A percentile compares a stretch with the other conserved stretches of the same genome.
Conservation (phyloP, 164 flowering plant genomes). For the Sedum album region DNA sequence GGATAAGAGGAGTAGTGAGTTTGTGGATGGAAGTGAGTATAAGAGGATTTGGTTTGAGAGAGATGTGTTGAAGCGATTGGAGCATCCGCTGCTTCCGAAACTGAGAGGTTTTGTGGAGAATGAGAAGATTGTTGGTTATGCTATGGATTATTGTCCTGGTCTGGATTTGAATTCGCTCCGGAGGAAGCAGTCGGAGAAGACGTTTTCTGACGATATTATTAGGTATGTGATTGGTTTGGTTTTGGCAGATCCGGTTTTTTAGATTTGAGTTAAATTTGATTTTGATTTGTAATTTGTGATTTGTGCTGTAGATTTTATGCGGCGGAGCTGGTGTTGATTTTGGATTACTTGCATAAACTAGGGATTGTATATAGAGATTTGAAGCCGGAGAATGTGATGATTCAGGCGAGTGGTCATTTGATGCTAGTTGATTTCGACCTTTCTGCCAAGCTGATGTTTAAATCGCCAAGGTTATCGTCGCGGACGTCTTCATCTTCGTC, state of each 20-base stretch:
- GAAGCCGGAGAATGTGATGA: constrained; percentile 82
- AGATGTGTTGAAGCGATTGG: constrained; percentile 35
- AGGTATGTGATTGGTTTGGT: constrained; percentile 26
- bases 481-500: not conserved
- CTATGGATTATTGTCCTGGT: constrained; percentile 75
- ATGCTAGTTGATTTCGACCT: constrained; percentile 94
- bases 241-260: not conserved
- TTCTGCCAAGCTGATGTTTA: constrained; percentile 43
- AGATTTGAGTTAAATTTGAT: not conserved
- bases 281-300: not conserved
- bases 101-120: constrained; percentile 48
- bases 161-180: constrained; percentile 48
- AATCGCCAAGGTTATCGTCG: constrained; percentile 17
- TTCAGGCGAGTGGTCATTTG: constrained; percentile 72
- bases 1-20: not conserved
- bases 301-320: constrained; percentile 54
- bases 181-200: constrained; percentile 56
- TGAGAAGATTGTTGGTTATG: constrained; percentile 50
- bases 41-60: constrained; percentile 52
- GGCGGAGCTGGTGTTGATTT: constrained; percentile 69
- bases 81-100: constrained; percentile 67
- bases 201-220: constrained; percentile 70
- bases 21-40: constrained; percentile 18
- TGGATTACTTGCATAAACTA: constrained; percentile 67
- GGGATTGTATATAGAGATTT: constrained; percentile 88